A percentile compares a stretch with the other conserved stretches of the same genome.
Conservation (phyloP, 768 basidiomycete species). For the Brasilioporus rufonigricans region DNA sequence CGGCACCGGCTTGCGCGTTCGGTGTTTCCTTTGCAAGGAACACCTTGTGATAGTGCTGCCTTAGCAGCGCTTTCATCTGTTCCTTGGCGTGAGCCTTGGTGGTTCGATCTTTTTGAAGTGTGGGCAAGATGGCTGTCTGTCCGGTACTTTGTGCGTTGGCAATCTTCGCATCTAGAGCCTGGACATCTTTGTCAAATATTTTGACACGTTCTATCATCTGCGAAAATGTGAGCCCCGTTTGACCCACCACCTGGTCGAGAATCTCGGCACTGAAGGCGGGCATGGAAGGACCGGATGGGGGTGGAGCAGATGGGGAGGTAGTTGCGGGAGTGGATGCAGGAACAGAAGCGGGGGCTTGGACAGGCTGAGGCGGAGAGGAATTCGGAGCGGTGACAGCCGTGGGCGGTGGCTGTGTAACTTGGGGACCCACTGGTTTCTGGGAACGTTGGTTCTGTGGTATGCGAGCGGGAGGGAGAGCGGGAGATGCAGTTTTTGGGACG, state of each 20-base stretch:
- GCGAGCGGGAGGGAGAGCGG: slow-evolving; percentile 22
- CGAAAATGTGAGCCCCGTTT: slow-evolving; percentile 13
- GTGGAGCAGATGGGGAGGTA: slow-evolving; percentile 9
- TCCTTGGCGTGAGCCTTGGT: slow-evolving; percentile 1
- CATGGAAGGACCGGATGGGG: slow-evolving; percentile 7
- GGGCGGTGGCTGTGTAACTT: slow-evolving; percentile 19
- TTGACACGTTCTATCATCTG: slow-evolving; percentile 26
- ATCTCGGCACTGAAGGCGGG: slow-evolving; percentile 1
- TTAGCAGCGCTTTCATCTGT: slow-evolving; percentile 15
- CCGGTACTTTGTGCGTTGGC: slow-evolving; percentile 15
- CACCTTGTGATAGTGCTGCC: slow-evolving; percentile 15
- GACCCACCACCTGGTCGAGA: slow-evolving; percentile 15
- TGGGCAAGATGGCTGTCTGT: slow-evolving; percentile 11
- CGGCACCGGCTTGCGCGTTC: slow-evolving; percentile 4
- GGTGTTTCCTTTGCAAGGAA: slow-evolving; percentile 7
- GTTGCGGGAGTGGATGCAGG: slow-evolving; percentile 6
- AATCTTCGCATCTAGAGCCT: slow-evolving; percentile 14
- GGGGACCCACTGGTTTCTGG: slow-evolving; percentile 20
- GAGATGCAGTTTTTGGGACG: slow-evolving; percentile 18
- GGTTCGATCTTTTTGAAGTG: slow-evolving; percentile 11
- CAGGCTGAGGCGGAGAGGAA: slow-evolving; percentile 8
- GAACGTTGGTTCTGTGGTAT: slow-evolving; percentile 21
- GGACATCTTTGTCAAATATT: slow-evolving; percentile 16
- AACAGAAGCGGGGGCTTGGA: slow-evolving; percentile 2
- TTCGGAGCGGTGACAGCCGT: background rate